Base-by-base conservation (phyloP, 768 basidiomycete species). In the Dentipellis fragilis region DNA sequence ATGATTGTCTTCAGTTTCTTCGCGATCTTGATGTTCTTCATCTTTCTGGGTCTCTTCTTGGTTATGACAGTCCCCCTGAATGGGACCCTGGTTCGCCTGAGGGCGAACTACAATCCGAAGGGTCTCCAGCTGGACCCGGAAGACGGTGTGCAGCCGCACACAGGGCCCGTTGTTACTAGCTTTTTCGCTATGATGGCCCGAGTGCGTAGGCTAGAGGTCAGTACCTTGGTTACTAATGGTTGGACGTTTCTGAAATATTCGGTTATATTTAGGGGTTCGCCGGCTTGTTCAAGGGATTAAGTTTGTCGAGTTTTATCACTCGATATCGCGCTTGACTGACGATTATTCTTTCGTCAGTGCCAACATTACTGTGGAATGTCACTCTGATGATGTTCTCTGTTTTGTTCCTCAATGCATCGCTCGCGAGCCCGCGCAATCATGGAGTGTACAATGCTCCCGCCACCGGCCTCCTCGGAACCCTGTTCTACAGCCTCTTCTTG, bases 101-200 rank as follows among this genome's bases (percentile, higher is more conserved):
- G 90, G 68, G 87, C 87, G 34, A 89, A 92, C 65, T 92, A 87
- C 72, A 89, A 87, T 64, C 90, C 90, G 2, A 87, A 86, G 67
- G 87, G 85, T 37, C 80, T 93, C 40, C 87, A 85, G 52, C 75
- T 92, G 40, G 89, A 91, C 67, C 72, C 77, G 34, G 88, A 89
- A 64, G 88, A 85, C 35, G 82, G 77, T 49, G 84, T 80, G n/a
- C 77, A 83, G 67, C 80, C 87, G 0, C 81, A 89, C 62, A 84
- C 87, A 4, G 72, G 74, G 5, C 90, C 89, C 56, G 77, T 88
- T n/a, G 76, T 92, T 54, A 79, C 78, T 14, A 81, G 84, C 3
- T 89, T 84, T 70, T 79, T 89, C 60, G 80, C 74, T 16, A 92
- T 92, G 89, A 66, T 89, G 59, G 63, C 58, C 49, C 76, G 90